Conservation (phyloP, 805 yeast genomes). For the Ogataea angusta region DNA sequence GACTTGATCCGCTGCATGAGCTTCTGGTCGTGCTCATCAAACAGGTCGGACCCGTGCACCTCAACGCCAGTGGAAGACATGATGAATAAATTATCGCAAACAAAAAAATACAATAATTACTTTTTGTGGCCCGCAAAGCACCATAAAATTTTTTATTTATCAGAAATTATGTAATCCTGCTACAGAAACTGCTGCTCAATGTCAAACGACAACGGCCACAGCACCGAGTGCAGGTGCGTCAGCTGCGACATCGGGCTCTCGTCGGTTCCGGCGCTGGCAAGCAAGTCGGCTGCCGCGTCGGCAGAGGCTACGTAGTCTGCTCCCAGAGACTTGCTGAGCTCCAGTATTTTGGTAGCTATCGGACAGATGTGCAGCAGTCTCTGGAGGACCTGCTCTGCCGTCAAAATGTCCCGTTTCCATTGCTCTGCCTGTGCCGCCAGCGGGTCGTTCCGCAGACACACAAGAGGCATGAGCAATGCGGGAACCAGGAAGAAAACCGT, state of each 20-base stretch:
- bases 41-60: not conserved
- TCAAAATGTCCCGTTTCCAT: conserved; percentile 11
- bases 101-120: too few species aligned
- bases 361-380: conserved; percentile 12
- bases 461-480: conserved; percentile 17
- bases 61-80: conserved; percentile 7
- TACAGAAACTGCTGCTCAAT: conserved; percentile 3
- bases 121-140: not conserved
- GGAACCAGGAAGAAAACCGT: conserved; percentile 18
- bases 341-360: conserved; percentile 11
- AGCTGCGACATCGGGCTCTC: conserved; percentile 16
- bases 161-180: conserved; percentile 13
- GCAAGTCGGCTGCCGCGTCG: not conserved
- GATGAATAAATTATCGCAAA: not conserved
- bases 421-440: not conserved
- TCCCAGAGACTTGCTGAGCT: conserved; percentile 9
- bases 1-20: conserved; percentile 18
- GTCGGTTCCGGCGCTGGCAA: conserved; percentile 9
- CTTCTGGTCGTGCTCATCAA: conserved; percentile 15
- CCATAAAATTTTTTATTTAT: conserved; percentile 19
- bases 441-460: conserved; percentile 14
- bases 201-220: conserved; percentile 19
- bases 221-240: conserved; percentile 13
- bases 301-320: conserved; percentile 5
- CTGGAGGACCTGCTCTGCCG: conserved; percentile 6